Evolutionary conservation across 2,329 filamentous ascomycete genomes (phyloP), one percentile per base, ranked within the genome.

Genomic region (Sarocladium strictum): DNA sequence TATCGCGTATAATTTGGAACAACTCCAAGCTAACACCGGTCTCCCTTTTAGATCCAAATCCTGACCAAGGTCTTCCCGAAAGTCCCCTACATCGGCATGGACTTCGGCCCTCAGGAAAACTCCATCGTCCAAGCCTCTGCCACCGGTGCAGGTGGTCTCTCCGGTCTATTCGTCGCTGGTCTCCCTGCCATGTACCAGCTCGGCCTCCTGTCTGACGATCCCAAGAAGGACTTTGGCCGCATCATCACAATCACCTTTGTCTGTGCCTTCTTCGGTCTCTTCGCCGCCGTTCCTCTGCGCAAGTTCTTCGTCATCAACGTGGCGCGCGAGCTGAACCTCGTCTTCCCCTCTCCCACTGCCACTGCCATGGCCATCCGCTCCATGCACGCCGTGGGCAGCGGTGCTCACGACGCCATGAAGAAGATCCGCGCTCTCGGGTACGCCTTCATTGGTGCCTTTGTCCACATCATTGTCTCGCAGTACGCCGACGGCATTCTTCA

Each of bases 301-400:
- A 85, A 84, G 63, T 86, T 87, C 71, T 87, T 86, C 71, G 79
- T 87, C 65, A 79, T 86, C 65, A 81, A 84, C 56, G 80, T 85
- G 12, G 80, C 80, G 2, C 73, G 81, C 10, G 80, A 85, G 66
- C 68, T 84, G 29, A 76, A 75, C 55, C 72, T 85, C 43, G 74
- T 84, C 55, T 85, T 84, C 67, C 81, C 81, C 2, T 78, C 80
- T 0, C 66, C 80, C 0, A 81, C 80, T 24, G 82, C 82, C 2
- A 83, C 81, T 1, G 81, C 80, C 24, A 74, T 84, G 68, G 81
- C 80, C 1, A 85, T 85, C 55, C 76, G 80, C 7, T 78, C 75
- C n/a, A 84, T 85, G 80, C 82, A 85, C 63, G 72, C 77, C 54
- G 75, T 79, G 4, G 71, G 76, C 1, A 71, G 68, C 14, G 81